Conservation (phyloP, 768 basidiomycete species). For the Collybia mongolica region DNA sequence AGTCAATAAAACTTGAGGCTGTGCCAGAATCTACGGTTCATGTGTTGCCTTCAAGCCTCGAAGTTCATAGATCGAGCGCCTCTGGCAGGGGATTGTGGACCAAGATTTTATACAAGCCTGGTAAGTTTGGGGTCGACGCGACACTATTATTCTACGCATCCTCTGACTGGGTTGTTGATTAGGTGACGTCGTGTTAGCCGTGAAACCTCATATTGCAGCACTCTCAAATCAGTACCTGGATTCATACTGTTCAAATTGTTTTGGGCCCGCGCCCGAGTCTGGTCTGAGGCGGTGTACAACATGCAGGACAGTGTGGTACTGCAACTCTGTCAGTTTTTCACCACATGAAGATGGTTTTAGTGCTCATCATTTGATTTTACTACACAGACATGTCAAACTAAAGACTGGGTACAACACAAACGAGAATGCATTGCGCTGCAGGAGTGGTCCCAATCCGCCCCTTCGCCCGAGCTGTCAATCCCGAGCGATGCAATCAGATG, state of each 20-base stretch:
- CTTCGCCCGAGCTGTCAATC: slow-evolving; percentile 42
- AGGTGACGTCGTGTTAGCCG: slow-evolving; percentile 63
- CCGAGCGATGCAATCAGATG: slow-evolving; percentile 82
- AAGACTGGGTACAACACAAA: slow-evolving; percentile 77
- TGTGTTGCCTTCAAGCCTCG: slow-evolving; percentile 37
- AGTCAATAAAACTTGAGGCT: slow-evolving; percentile 4
- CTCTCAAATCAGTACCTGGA: slow-evolving; percentile 64
- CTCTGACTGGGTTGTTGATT: neutral
- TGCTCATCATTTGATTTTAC: no score
- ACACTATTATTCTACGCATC: neutral
- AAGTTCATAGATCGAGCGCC: slow-evolving; percentile 31
- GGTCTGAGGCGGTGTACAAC: slow-evolving; percentile 69
- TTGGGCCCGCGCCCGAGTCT: slow-evolving; percentile 30
- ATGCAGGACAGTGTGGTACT: slow-evolving; percentile 76
- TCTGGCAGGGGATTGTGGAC: slow-evolving; percentile 49
- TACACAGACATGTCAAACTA: slow-evolving; percentile 62
- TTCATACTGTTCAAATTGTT: slow-evolving; percentile 71
- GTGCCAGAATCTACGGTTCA: slow-evolving; percentile 3
- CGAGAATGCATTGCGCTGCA: slow-evolving; percentile 73
- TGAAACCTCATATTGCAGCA: slow-evolving; percentile 59
- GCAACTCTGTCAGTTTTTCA: slow-evolving; percentile 56
- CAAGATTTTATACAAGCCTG: slow-evolving; percentile 30
- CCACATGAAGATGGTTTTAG: no score
- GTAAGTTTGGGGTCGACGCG: slow-evolving; percentile 22
- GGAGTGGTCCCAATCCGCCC: slow-evolving; percentile 51